phyloP scores from a whole-genome alignment of 2,329 filamentous ascomycete genomes.

The Trichoderma arundinaceum region DNA sequence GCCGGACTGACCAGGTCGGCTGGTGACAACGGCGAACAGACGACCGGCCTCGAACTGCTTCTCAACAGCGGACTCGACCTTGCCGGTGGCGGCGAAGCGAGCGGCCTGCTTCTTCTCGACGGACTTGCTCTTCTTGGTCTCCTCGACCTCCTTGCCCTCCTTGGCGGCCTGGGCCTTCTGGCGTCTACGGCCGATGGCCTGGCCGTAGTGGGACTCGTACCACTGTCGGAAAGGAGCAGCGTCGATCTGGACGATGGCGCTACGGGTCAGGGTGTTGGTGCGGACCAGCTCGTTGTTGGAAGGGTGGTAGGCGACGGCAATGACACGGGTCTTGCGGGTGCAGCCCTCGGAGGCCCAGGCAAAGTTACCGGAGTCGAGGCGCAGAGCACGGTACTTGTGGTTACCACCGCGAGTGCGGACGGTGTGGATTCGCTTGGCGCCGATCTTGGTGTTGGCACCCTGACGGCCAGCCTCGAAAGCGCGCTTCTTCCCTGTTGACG shows the following conservation, averaged over 20 bases:
- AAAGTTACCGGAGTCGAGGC: slow-evolving; percentile 99
- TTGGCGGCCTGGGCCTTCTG: slow-evolving; percentile 74
- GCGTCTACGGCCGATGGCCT: slow-evolving; percentile 84
- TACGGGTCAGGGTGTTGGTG: slow-evolving; percentile 99
- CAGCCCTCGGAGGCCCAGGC: slow-evolving; percentile 98
- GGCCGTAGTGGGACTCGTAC: slow-evolving; percentile 99
- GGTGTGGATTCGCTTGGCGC: slow-evolving; percentile 92
- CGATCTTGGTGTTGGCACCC: slow-evolving; percentile 99
- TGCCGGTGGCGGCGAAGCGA: slow-evolving; percentile 80
- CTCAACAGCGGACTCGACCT: slow-evolving; percentile 92
- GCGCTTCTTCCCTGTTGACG: slow-evolving; percentile 84
- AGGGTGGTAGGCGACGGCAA: slow-evolving; percentile 97
- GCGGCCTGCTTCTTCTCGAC: slow-evolving; percentile 96
- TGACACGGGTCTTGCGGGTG: slow-evolving; percentile 99
- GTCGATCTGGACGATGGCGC: slow-evolving; percentile 98
- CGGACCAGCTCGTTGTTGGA: slow-evolving; percentile 99
- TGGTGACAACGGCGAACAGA: slow-evolving; percentile 90
- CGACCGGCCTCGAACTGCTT: slow-evolving; percentile 99
- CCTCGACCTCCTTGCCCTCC: slow-evolving; percentile 68
- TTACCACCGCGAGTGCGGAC: slow-evolving; percentile 98
- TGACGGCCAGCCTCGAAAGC: slow-evolving; percentile 99
- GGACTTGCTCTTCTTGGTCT: slow-evolving; percentile 90
- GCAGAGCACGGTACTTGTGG: slow-evolving; percentile 99
- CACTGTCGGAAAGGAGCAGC: slow-evolving; percentile 99
- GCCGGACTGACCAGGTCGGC: slow-evolving; percentile 94